phyloP scores from a whole-genome alignment of 2,329 filamentous ascomycete species.

The Aspergillus persii region DNA sequence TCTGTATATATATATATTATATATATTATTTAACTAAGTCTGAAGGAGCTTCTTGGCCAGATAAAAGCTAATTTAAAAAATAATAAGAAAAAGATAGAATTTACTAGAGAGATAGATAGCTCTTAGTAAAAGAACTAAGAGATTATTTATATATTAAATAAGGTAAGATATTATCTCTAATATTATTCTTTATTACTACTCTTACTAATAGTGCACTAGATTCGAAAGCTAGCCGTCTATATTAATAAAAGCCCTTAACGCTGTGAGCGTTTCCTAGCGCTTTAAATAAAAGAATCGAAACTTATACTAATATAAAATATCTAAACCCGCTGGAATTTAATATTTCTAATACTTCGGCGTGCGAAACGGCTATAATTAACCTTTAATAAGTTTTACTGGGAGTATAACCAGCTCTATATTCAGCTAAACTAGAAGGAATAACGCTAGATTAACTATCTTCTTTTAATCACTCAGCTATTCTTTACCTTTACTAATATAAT shows the following conservation, averaged over 20 bases:
- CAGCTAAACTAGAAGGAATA: slow-evolving; percentile 9
- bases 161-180: neutral
- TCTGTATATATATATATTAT: slow-evolving; percentile 8
- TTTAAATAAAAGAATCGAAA: slow-evolving; percentile 9
- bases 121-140: neutral
- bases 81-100: slow-evolving; percentile 3
- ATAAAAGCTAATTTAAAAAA: slow-evolving; percentile 9
- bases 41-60: slow-evolving; percentile 14
- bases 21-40: slow-evolving; percentile 14
- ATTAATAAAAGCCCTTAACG: slow-evolving; percentile 16
- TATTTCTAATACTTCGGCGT: slow-evolving; percentile 15
- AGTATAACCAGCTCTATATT: slow-evolving; percentile 6
- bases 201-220: slow-evolving; percentile 5
- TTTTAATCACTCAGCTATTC: slow-evolving; percentile 19
- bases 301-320: slow-evolving; percentile 17
- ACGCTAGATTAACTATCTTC: slow-evolving; percentile 13
- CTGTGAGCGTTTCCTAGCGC: slow-evolving; percentile 11
- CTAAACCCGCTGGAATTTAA: slow-evolving; percentile 16
- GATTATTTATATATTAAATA: slow-evolving; percentile 2
- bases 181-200: too few species aligned
- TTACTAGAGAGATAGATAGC: neutral
- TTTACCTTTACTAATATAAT: slow-evolving; percentile 13
- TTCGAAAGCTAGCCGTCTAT: slow-evolving; percentile 12
- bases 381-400: slow-evolving; percentile 3
- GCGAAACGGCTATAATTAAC: slow-evolving; percentile 8